phyloP scores from a whole-genome alignment of 2,329 filamentous ascomycete genomes.

The Endoconidiophora polonica region DNA sequence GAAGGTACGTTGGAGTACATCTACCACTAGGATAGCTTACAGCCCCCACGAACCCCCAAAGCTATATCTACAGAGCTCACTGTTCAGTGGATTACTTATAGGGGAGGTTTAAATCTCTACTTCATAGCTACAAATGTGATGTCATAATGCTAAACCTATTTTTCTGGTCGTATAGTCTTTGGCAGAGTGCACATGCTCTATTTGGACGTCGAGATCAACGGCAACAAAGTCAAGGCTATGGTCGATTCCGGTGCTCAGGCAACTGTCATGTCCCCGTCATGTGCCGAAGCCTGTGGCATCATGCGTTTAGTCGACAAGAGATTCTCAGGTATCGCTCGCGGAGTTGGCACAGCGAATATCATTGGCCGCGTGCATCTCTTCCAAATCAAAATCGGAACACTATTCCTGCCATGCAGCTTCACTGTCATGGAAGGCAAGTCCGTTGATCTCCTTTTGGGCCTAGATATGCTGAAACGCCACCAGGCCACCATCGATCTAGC shows the following conservation, averaged over 20 bases:
- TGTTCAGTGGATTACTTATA: no score
- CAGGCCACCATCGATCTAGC: conserved; percentile 82
- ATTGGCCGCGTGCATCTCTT: conserved; percentile 90
- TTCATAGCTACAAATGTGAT: neutral
- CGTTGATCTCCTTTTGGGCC: conserved; percentile 77
- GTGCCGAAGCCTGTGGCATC: conserved; percentile 82
- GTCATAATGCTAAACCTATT: neutral
- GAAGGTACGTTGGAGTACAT: conserved; percentile 48
- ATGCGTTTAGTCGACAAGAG: conserved; percentile 89
- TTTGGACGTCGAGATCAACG: conserved; percentile 88
- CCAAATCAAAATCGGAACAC: conserved; percentile 78
- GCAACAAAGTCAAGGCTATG: conserved; percentile 79
- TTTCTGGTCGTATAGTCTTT: conserved; percentile 46
- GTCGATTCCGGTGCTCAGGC: conserved; percentile 96
- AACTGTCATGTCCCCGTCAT: conserved; percentile 94
- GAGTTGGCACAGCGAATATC: conserved; percentile 87
- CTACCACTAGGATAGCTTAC: no score
- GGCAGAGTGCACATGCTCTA: conserved; percentile 93
- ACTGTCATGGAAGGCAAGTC: conserved; percentile 99
- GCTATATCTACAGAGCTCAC: no score
- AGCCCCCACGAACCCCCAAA: no score
- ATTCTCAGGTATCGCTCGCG: conserved; percentile 80
- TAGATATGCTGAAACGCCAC: conserved; percentile 95
- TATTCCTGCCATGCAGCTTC: conserved; percentile 84
- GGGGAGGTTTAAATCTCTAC: no score